Evolutionary conservation across 1,139 yeast genomes (phyloP), one percentile per base, ranked within the genome.

Genomic region (Suhomyces taliae): DNA sequence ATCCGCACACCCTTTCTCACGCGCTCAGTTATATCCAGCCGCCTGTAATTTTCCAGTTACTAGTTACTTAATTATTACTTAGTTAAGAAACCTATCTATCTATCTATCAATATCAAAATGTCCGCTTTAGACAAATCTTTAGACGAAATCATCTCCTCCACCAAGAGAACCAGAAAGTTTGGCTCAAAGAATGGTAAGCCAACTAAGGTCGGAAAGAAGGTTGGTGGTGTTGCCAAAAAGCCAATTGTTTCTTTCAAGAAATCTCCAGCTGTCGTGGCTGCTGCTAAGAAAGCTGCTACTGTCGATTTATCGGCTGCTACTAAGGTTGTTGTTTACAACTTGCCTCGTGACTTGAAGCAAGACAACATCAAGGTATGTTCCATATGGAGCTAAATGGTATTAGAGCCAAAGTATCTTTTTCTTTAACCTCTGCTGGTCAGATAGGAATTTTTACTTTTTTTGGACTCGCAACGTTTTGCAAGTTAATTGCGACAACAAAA

Each of bases 111-210:
- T 36, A 37, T 39, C 45, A 51, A 46, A 32, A 69, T 69, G 73
- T 67, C 84, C 57, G 78, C 87, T 62, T 81, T 93, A 73, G 97
- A 93, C 76, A 87, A 89, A 76, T 90, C 98, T 47, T 83, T 93
- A 65, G 99, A 93, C 75, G 98, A 91, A 62, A 93, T 93, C 67
- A 89, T 93, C 67, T 80, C 95, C 53, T 73, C 89, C 71, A 68
- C 81, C 78, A 62, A 70, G 70, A 59, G 54, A 51, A 55, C 63
- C 52, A 59, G 59, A 54, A 55, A 52, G 51, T 47, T 46, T 43
- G 51, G 48, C 39, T 47, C 53, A 36, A 49, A 50, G 39, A 43
- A 39, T 12, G 53, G 52, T 37, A 70, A 69, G 52, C 64, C 61
- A 60, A 71, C 59, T 72, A 74, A 66, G 63, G 72, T 62, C 45